Evolutionary conservation across 106 monocot genomes (phyloP).

Genomic region (Xerophyta viscosa): DNA sequence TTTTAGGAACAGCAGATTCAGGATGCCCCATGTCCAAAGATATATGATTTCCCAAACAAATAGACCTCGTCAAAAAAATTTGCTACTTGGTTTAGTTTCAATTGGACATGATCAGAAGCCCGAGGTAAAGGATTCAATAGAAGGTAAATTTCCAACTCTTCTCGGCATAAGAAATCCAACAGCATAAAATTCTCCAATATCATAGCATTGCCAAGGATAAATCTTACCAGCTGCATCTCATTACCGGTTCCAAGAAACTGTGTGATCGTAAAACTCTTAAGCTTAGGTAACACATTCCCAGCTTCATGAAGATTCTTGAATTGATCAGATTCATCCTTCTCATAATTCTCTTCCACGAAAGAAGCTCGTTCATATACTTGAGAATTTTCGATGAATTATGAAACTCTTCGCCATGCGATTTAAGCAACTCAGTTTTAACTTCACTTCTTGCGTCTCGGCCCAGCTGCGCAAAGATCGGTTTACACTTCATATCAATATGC

Average conservation of each 20-base stretch:
- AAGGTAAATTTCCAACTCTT: background rate
- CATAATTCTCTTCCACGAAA: conserved; percentile 3
- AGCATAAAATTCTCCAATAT: background rate
- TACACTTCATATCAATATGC: too few relatives aligned
- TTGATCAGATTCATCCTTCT: background rate
- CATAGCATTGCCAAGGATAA: background rate
- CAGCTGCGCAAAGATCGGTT: background rate
- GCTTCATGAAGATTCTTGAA: too few relatives aligned
- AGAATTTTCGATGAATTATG: background rate
- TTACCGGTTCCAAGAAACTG: background rate
- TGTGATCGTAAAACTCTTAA: background rate
- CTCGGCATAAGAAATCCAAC: background rate
- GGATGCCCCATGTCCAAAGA: too few relatives aligned
- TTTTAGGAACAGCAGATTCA: too few relatives aligned
- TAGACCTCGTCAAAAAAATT: too few relatives aligned
- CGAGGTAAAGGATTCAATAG: background rate
- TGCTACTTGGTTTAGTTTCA: background rate
- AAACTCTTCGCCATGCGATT: background rate
- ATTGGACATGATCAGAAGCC: background rate
- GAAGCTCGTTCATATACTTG: background rate
- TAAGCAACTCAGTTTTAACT: background rate
- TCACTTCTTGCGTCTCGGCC: background rate
- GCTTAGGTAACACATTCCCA: background rate
- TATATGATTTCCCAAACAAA: too few relatives aligned
- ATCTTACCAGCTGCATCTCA: background rate